Conservation (phyloP, 331 rosid species). For the Quercus phellos region DNA sequence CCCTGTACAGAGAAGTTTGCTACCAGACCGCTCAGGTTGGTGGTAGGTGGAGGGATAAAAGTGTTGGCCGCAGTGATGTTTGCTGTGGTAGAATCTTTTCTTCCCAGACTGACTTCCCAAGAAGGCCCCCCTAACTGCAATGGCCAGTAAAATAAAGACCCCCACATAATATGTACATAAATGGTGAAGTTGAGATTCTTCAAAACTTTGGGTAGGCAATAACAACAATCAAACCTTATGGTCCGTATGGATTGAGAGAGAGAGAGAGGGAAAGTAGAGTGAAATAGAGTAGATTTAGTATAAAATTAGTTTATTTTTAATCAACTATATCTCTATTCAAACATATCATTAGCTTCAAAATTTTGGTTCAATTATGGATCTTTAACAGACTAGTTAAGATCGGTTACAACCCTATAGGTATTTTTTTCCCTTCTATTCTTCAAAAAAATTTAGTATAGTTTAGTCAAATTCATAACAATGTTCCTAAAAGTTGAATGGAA, state of each 20-base stretch:
- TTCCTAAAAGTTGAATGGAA: background rate
- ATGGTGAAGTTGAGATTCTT: background rate
- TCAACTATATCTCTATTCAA: too few species aligned
- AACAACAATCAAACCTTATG: too few species aligned
- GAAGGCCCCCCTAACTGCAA: slow-evolving; percentile 52
- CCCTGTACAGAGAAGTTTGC: slow-evolving; percentile 36
- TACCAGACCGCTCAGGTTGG: slow-evolving; percentile 19
- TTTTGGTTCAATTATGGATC: too few species aligned
- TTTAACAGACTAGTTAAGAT: too few species aligned
- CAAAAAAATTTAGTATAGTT: too few species aligned
- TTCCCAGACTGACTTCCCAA: slow-evolving; percentile 50
- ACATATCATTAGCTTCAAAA: too few species aligned
- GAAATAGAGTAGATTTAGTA: too few species aligned
- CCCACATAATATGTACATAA: background rate
- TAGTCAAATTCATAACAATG: background rate
- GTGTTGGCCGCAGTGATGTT: slow-evolving; percentile 38
- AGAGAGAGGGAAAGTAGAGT: too few species aligned
- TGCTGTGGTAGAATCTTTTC: slow-evolving; percentile 57
- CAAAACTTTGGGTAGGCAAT: background rate
- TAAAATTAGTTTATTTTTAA: too few species aligned
- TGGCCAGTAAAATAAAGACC: background rate
- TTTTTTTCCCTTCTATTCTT: too few species aligned
- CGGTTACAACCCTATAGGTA: too few species aligned
- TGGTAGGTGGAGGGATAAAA: slow-evolving; percentile 29
- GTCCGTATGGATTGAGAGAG: too few species aligned